phyloP scores from a whole-genome alignment of 345 rosid species.

The Populus euphratica region DNA sequence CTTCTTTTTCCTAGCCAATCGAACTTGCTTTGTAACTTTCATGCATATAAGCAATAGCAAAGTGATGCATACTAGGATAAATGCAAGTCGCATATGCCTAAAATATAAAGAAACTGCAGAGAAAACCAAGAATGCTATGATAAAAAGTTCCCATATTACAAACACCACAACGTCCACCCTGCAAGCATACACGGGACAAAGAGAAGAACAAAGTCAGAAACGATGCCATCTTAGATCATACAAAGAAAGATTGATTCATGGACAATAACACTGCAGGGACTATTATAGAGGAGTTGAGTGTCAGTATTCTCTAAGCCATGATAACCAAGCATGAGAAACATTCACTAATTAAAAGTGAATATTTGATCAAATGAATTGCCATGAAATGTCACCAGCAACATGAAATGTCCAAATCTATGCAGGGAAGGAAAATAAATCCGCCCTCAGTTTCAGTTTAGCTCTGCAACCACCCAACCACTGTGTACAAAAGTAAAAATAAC shows the following conservation, averaged over 20 bases:
- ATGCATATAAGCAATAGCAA: constrained; percentile 75
- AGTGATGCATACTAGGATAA: constrained; percentile 62
- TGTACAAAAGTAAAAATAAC: not conserved
- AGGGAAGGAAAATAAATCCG: not conserved
- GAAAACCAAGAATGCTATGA: constrained; percentile 82
- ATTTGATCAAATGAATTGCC: not conserved
- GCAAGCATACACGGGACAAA: constrained; percentile 27
- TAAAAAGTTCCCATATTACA: constrained; percentile 88
- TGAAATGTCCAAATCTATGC: not conserved
- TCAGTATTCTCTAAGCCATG: not conserved
- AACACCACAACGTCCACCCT: constrained; percentile 90
- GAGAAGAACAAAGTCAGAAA: constrained; percentile 3
- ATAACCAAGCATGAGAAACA: not conserved
- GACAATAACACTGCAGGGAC: not conserved
- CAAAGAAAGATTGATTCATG: not conserved
- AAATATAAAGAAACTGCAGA: constrained; percentile 91
- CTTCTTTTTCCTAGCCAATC: constrained; percentile 77
- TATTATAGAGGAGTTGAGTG: not conserved
- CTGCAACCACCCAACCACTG: not conserved
- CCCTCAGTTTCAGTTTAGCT: not conserved
- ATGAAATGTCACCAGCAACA: not conserved
- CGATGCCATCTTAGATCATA: not conserved
- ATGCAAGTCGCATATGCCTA: constrained; percentile 63
- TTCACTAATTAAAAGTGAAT: not conserved
- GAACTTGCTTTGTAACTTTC: constrained; percentile 82